Percentiles rank a stretch among this genome's conserved stretches.
Evolutionary conservation across 805 yeast species (phyloP).

Genomic region (Lachancea thermotolerans): DNA sequence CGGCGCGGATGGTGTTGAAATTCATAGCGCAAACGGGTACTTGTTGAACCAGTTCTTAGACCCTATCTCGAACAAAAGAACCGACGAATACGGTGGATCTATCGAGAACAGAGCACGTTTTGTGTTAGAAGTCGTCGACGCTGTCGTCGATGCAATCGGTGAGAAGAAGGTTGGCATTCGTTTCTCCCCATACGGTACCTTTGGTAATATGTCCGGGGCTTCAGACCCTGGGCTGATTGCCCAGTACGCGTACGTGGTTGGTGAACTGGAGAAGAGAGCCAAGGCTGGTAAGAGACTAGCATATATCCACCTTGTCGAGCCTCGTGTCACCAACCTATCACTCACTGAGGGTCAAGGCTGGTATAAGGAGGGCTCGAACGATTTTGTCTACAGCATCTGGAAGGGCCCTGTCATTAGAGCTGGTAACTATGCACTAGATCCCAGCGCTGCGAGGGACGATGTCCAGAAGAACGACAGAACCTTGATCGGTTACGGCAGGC

Average conservation of each 20-base stretch:
- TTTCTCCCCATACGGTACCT: slow-evolving; percentile 41
- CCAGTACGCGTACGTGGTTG: slow-evolving; percentile 36
- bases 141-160: slow-evolving; percentile 46
- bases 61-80: slow-evolving; percentile 38
- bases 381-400: slow-evolving; percentile 39
- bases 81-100: slow-evolving; percentile 51
- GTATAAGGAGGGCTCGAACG: slow-evolving; percentile 30
- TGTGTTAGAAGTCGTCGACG: slow-evolving; percentile 44
- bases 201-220: slow-evolving; percentile 36
- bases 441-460: slow-evolving; percentile 22
- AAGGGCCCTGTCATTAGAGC: slow-evolving; percentile 39
- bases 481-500: slow-evolving; percentile 40
- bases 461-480: slow-evolving; percentile 38
- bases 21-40: slow-evolving; percentile 66
- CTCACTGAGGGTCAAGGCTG: slow-evolving; percentile 25
- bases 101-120: slow-evolving; percentile 45
- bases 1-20: slow-evolving; percentile 55
- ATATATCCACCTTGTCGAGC: slow-evolving; percentile 40
- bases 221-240: slow-evolving; percentile 35
- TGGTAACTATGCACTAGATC: slow-evolving; percentile 30
- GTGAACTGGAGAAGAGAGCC: slow-evolving; percentile 37
- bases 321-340: slow-evolving; percentile 33
- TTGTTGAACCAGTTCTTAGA: slow-evolving; percentile 51
- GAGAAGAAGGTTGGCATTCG: slow-evolving; percentile 43
- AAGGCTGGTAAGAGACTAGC: slow-evolving; percentile 35